Evolutionary conservation across 768 basidiomycete species (phyloP), one percentile per base, ranked within the genome.

Genomic region (Pulveroboletus frians): DNA sequence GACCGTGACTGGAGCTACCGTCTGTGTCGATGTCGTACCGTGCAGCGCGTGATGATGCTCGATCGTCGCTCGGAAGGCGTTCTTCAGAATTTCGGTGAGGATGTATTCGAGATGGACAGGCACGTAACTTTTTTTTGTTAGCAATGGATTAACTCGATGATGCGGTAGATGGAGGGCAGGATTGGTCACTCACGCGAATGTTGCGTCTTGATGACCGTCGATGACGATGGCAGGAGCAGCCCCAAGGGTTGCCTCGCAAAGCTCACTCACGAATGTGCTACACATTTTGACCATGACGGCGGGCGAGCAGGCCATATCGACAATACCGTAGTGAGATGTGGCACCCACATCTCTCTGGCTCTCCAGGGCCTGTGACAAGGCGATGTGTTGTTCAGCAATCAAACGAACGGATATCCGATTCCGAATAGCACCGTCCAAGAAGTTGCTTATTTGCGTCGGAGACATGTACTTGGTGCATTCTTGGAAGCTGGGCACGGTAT

Each of bases 41-140:
- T 71, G 56, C 13, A 65, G 66, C 43, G 75, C 77, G 49, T 71
- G 66, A 49, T 91, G 80, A 49, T 81, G 78, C 60, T 94, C 92
- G 21, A 91, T 83, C 2, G 88, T 92, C 8, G 92, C 92, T 29
- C 92, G 84, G 69, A 91, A 94, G 0, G 91, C 80, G 62, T 94
- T 94, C 69, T 94, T 94, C 35, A 94, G 75, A 35, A 94, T 80
- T 65, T 94, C 92, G 2, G 92, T 94, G 46, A 92, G 71, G 57
- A 92, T 88, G 63, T 93, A 94, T 65, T 94, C 92, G 31, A 94
- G 76, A 63, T 94, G 92, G 1, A 91, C 86, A 3, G 92, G 90
- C 34, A 93, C 81, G 60, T 91, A 92, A 21, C 90, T 91, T 59
- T 91, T 59, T 3, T 26, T 26, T 6, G 23, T 26, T 36, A 35